Base-by-base conservation (phyloP, 768 basidiomycete genomes). In the Serendipita sp. region DNA sequence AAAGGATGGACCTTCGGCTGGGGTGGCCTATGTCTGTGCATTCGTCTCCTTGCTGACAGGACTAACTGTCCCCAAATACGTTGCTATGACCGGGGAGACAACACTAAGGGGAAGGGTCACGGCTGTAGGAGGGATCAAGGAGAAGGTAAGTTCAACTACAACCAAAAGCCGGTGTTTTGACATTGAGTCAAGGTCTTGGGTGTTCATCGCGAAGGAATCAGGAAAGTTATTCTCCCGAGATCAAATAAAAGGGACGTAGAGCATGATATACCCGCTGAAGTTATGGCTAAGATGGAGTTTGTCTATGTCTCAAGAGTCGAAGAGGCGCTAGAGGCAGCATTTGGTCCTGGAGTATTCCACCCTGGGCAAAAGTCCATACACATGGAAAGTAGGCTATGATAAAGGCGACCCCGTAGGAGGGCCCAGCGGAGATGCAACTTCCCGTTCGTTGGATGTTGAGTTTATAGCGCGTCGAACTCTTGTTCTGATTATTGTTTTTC, bases 1-100 rank as follows among this genome's bases (percentile, higher is more conserved):
- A 80, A 96, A 95, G 76, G 92, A 95, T 70, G 92, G 93, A 0
- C 91, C 92, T 0, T 90, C 88, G 70, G 92, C 91, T 0, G 92
- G 92, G 1, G 79, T 94, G 28, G 89, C 89, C 8, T 64, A 89
- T 83, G 83, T 84, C 2, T 88, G 91, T 69, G 92, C 93, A 3
- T 82, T 96, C 63, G 86, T 94, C 15, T 92, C 91, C 3, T 77
- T 94, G 13, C 76, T 95, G 30, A 89, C 85, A 0, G 88, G 88
- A 0, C 82, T 83, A 10, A 83, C 82, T 63, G 84, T 91, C 3
- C 83, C 88, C 3, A 78, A 83, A 16, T 79, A 84, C 67, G 77
- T 86, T 16, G 92, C 92, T 0, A 89, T 95, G 85, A 95, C 93
- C 0, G 93, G 93, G 63, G 93, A 95, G 83, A 87, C 94, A 63